A percentile compares a stretch with the other conserved stretches of the same genome.
These are phyloP conservation scores for Plasmodium coatneyi DNA, from an alignment of 169 alveolate species.

Conservation along the genomic window DNA sequence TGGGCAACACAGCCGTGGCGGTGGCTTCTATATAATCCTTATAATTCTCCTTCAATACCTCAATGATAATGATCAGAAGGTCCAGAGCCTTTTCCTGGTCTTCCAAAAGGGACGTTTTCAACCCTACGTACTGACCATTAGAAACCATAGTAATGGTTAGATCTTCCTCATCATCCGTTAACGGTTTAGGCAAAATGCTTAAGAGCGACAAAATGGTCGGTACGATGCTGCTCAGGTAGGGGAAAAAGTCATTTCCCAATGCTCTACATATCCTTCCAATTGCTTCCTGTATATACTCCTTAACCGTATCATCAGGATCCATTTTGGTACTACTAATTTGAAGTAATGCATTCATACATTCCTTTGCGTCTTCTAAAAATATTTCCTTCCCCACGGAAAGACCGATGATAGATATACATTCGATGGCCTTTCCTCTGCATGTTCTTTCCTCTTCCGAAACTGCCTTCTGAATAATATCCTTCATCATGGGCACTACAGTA, in stretches of 20 bases:
- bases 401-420: constrained; percentile 92
- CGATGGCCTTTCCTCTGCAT: constrained; percentile 91
- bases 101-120: constrained; percentile 82
- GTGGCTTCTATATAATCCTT: constrained; percentile 83
- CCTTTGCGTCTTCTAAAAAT: constrained; percentile 87
- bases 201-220: constrained; percentile 81
- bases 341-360: constrained; percentile 88
- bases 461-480: constrained; percentile 84
- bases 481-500: constrained; percentile 89
- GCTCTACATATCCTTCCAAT: constrained; percentile 91
- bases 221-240: constrained; percentile 89
- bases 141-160: constrained; percentile 83
- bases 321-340: constrained; percentile 85
- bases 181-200: constrained; percentile 39
- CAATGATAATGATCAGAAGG: constrained; percentile 79
- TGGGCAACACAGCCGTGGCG: constrained; percentile 85
- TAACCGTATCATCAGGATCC: constrained; percentile 91
- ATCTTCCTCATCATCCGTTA: constrained; percentile 78
- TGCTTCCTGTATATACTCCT: constrained; percentile 91
- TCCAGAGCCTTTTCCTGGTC: constrained; percentile 82
- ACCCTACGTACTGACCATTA: constrained; percentile 82
- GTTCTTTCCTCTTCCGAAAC: constrained; percentile 87
- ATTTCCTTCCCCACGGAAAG: constrained; percentile 88
- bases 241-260: constrained; percentile 88
- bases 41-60: constrained; percentile 82